Conservation (phyloP, 768 basidiomycete species). For the Lactifluus hygrophoroides region DNA sequence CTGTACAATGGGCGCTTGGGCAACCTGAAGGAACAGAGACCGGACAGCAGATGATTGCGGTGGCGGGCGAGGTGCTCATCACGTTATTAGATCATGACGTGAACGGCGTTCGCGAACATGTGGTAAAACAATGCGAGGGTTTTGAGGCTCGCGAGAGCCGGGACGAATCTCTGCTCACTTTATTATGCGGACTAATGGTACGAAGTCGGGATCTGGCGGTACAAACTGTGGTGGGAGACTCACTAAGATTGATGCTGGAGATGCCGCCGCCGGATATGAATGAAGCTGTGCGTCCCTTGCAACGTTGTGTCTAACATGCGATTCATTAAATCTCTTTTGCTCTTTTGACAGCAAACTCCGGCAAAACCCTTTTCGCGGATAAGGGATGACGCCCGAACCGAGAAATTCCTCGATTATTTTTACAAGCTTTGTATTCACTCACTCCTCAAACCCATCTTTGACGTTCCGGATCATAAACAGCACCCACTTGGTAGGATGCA, state of each 20-base stretch:
- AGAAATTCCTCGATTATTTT: constrained; percentile 89
- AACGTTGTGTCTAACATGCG: neutral
- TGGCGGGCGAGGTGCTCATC: constrained; percentile 79
- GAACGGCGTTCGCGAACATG: constrained; percentile 75
- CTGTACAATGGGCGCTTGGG: constrained; percentile 88
- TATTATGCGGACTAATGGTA: constrained; percentile 72
- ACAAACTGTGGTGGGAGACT: constrained; percentile 87
- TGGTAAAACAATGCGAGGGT: constrained; percentile 72
- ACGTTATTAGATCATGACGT: constrained; percentile 87
- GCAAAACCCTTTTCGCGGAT: constrained; percentile 42
- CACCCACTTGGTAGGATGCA: constrained; percentile 23
- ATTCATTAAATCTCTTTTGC: neutral
- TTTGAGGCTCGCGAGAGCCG: constrained; percentile 49
- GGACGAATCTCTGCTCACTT: constrained; percentile 65
- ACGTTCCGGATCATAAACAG: constrained; percentile 62
- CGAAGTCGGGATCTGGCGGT: constrained; percentile 75
- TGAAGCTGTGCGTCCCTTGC: constrained; percentile 19
- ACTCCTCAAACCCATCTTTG: constrained; percentile 71
- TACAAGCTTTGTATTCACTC: constrained; percentile 75
- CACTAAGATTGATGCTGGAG: constrained; percentile 75
- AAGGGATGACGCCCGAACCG: constrained; percentile 80
- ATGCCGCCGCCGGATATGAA: constrained; percentile 38
- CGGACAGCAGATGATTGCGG: constrained; percentile 57
- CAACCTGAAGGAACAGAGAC: constrained; percentile 47
- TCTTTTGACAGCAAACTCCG: constrained; percentile 6